Base-by-base conservation (phyloP, 768 basidiomycete genomes). In the Kwoniella shandongensis region DNA sequence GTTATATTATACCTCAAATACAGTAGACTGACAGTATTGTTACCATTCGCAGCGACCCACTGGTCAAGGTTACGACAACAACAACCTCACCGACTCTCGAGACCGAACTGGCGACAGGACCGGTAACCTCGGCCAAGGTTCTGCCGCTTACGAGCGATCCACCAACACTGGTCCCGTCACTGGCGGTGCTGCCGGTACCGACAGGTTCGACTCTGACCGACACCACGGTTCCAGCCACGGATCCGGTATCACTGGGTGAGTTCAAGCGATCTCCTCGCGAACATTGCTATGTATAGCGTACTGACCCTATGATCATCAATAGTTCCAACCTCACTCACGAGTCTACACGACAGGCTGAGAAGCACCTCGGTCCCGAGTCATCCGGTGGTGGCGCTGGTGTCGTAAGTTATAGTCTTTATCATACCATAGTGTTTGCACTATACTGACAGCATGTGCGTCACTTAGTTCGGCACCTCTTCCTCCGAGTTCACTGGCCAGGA, bases 401-500 rank as follows among this genome's bases (percentile, higher is more conserved):
- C 35, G 52, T 44, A 25, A 50, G 48, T 48, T 18, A 18, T 22
- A 11, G 25, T 6, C 8, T 36, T 7, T 13, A 11, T 20, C 32
- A 29, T 48, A 5, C 22, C 13, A 8, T 18, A 7, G 13, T 32
- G 17, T 30, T 48, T 17, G 4, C 46, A 5, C 12, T 8, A 2
- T 29, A 20, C n/a, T 18, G 5, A 45, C 22, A 7, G 29, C 29
- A 11, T 22, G 18, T 6, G 11, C 6, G 5, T 45, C 11, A 7
- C 10, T 27, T 59, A 66, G 65, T 40, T 70, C 53, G 61, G 44
- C 27, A 72, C 67, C 1, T 57, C 65, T 55, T 63, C 65, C 62
- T 59, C 65, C 32, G 70, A 72, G 38, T 72, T 72, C 45, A 61
- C 56, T 12, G 60, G 58, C 45, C 65, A 61, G 30, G 63, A 65